Evolutionary conservation across 768 basidiomycete genomes (phyloP).

Genomic region (Mycena epipterygia): DNA sequence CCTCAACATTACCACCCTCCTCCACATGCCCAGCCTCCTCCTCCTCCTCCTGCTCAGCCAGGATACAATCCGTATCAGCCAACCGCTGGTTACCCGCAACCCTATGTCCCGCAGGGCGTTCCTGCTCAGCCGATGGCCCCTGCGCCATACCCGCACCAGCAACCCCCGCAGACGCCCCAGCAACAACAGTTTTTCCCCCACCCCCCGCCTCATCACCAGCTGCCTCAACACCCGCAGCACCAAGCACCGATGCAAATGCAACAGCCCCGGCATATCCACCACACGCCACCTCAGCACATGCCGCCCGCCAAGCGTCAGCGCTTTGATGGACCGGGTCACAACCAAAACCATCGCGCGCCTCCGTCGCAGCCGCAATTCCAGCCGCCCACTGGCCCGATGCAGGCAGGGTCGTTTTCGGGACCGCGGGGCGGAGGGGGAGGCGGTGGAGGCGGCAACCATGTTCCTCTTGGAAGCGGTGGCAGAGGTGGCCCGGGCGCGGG

Average conservation of each 20-base stretch:
- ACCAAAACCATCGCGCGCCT: slow-evolving; percentile 62
- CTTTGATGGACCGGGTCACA: slow-evolving; percentile 83
- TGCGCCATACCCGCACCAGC: slow-evolving; percentile 64
- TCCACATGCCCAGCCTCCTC: slow-evolving; percentile 62
- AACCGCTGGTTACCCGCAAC: slow-evolving; percentile 71
- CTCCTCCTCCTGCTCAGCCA: slow-evolving; percentile 65
- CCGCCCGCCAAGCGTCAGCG: slow-evolving; percentile 94
- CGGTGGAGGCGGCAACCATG: slow-evolving; percentile 54
- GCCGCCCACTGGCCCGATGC: slow-evolving; percentile 64
- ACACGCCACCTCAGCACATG: slow-evolving; percentile 82
- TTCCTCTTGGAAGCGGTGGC: slow-evolving; percentile 47
- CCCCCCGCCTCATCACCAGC: slow-evolving; percentile 55
- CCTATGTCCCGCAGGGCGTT: slow-evolving; percentile 80
- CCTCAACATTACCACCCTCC: slow-evolving; percentile 68
- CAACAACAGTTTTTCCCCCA: slow-evolving; percentile 59
- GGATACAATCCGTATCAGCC: slow-evolving; percentile 86
- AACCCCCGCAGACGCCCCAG: slow-evolving; percentile 53
- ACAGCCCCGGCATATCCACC: slow-evolving; percentile 67
- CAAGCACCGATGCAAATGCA: slow-evolving; percentile 60
- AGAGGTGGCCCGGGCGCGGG: slow-evolving; percentile 36
- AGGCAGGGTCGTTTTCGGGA: slow-evolving; percentile 52
- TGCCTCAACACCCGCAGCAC: slow-evolving; percentile 57
- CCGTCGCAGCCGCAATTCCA: slow-evolving; percentile 78
- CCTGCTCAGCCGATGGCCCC: slow-evolving; percentile 61
- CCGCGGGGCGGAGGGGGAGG: slow-evolving; percentile 56